Percentiles rank a stretch among this genome's conserved stretches.
These are phyloP conservation scores for Penicillium malachiteum DNA, from an alignment of 495 filamentous ascomycete species.

Conservation along the genomic window DNA sequence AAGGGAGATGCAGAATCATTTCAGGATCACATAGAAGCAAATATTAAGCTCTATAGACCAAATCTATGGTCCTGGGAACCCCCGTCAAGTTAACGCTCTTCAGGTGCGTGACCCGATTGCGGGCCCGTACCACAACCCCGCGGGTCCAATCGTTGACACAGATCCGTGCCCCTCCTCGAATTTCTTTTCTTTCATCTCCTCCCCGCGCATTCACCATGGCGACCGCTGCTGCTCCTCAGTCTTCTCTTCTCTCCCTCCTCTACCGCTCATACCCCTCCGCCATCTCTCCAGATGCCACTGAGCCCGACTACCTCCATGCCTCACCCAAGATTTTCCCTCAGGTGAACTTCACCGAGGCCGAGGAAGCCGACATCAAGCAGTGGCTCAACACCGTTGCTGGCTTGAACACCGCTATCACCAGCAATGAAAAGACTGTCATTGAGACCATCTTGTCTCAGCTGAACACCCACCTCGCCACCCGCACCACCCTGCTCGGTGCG, in stretches of 20 bases:
- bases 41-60: constrained; percentile 4
- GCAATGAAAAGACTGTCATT: constrained; percentile 55
- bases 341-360: constrained; percentile 67
- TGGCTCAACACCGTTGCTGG: constrained; percentile 76
- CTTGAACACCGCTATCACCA: constrained; percentile 58
- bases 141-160: constrained; percentile 33
- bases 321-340: constrained; percentile 63
- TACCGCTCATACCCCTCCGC: constrained; percentile 53
- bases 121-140: constrained; percentile 37
- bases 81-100: constrained; percentile 30
- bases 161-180: constrained; percentile 38
- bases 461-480: constrained; percentile 82
- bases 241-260: constrained; percentile 53
- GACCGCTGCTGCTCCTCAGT: constrained; percentile 48
- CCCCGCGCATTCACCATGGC: constrained; percentile 46
- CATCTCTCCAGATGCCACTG: constrained; percentile 48
- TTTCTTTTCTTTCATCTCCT: constrained; percentile 33
- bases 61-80: constrained; percentile 29
- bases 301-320: constrained; percentile 49
- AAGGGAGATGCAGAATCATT: neutral
- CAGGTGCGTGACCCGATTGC: constrained; percentile 29
- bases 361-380: constrained; percentile 82
- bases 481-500: constrained; percentile 83
- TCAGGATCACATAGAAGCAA: neutral
- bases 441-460: constrained; percentile 63